Evolutionary conservation across 2,329 filamentous ascomycete species (phyloP), one percentile per base, ranked within the genome.

Genomic region (Microdochium trichocladiopsis): DNA sequence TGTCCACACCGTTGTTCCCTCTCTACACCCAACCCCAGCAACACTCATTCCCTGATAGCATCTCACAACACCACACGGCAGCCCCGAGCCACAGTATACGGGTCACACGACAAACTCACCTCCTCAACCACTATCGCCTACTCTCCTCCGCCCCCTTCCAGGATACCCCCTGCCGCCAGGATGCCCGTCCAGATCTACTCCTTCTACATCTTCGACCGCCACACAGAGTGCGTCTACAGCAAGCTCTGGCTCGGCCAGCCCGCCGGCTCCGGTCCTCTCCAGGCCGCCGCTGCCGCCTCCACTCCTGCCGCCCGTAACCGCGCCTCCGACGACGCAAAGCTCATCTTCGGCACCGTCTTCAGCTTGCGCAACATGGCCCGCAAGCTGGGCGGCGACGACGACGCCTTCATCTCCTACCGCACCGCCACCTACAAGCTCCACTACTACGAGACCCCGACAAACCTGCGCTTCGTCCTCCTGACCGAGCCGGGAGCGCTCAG

Each of bases 151-250:
- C n/a, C n/a, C n/a, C n/a, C n/a, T n/a, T n/a, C n/a, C n/a, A n/a
- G n/a, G n/a, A n/a, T n/a, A n/a, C n/a, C n/a, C n/a, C n/a, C n/a
- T n/a, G 18, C 56, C 51, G 50, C 60, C 69, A 75, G 61, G 66
- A 97, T 99, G 94, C 86, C 88, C 55, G 60, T 66, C 61, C 65
- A 67, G 56, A 88, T 97, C 70, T 97, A 95, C 74, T 92, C 91
- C 55, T 96, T 99, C 74, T 96, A 96, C 78, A 96, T 99, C 67
- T 99, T 99, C 69, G 94, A 99, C 74, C 87, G 94, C 59, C 94
- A 99, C 73, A 96, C 94, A 67, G 93, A 97, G 74, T 99, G 94
- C 76, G 91, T 99, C 72, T 99, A 97, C 83, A 87, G 85, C 68
- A 88, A 89, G 63, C 84, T 85, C 66, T 99, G 93, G 93, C 76